Evolutionary conservation across 2,329 filamentous ascomycete genomes (phyloP), one percentile per base, ranked within the genome.

Genomic region (Nigrograna mackinnonii): DNA sequence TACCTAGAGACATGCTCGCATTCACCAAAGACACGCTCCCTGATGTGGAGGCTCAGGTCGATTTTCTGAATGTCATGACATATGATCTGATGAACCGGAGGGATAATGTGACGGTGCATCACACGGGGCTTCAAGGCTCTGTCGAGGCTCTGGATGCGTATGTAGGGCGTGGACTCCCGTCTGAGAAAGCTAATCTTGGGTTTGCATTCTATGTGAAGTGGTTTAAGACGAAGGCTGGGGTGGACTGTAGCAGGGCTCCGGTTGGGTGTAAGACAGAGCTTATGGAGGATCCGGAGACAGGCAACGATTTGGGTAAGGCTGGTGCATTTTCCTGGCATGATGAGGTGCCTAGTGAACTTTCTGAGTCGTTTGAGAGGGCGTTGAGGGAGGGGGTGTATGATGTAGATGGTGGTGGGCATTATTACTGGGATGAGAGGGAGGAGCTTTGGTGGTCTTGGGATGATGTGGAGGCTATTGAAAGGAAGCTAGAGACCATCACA

Each of bases 361-460:
- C 62, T 1, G 60, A 55, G 3, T 87, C 84, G 0, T 89, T 86
- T 49, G 55, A 62, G 4, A 75, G 72, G 14, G 85, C 87, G 0
- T 58, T 74, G 42, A 54, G 65, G 0, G 46, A 76, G 4, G 84
- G 83, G 1, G 56, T 54, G 26, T 84, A 83, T 39, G 86, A 89
- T 48, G 62, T 73, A 1, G 54, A 67, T 1, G 66, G 71, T 2
- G 86, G 85, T 13, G 87, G 86, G 0, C 78, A 83, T 53, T 88
- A 84, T 59, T 89, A 81, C 63, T 87, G 80, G 75, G 87, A 91
- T 58, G 47, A 59, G 2, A 52, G 70, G 3, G 72, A 80, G 53
- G 69, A 78, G 43, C 59, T 83, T 22, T 90, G 85, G 77, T 91
- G 87, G 86, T 82, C 83, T 0, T 90, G 82, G 72, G 87, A 91